phyloP scores from a whole-genome alignment of 208 protist genomes.

The Crithidia brevicula region DNA sequence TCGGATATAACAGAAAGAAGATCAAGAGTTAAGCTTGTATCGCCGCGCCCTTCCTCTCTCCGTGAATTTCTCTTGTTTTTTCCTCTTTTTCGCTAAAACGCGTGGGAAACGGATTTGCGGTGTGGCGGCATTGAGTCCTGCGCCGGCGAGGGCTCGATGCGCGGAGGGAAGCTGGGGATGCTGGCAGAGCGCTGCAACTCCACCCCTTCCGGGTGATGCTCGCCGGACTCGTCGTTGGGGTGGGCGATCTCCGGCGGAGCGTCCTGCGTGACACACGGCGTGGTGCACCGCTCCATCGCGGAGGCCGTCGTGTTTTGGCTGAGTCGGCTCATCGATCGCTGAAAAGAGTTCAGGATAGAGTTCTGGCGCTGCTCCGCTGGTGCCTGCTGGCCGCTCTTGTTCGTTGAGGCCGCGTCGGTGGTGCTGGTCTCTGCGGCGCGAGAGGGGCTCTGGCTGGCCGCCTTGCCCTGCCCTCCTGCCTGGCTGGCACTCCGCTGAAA shows the following conservation, averaged over 20 bases:
- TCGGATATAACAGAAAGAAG: no score
- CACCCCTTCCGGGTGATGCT: constrained; percentile 61
- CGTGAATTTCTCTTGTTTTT: no score
- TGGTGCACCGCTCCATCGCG: constrained; percentile 38
- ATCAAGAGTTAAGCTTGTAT: no score
- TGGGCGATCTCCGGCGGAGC: constrained; percentile 59
- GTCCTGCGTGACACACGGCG: constrained; percentile 45
- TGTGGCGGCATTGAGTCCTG: constrained; percentile 74
- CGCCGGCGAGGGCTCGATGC: constrained; percentile 74
- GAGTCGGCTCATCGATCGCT: constrained; percentile 40
- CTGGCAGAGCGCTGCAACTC: constrained; percentile 73
- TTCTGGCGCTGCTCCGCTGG: constrained; percentile 8
- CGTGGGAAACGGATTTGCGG: constrained; percentile 65
- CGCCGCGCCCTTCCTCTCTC: no score
- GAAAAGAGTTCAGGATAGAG: constrained; percentile 21
- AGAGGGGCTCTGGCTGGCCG: constrained; percentile 1
- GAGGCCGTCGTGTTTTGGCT: constrained; percentile 19
- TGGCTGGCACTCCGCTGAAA: constrained; percentile 12
- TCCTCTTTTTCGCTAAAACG: constrained; percentile 23
- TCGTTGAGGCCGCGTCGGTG: not conserved
- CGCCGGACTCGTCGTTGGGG: constrained; percentile 54
- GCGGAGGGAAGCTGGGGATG: constrained; percentile 56
- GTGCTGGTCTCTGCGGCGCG: not conserved
- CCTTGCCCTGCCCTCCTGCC: not conserved
- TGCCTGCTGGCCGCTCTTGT: not conserved